phyloP scores from a whole-genome alignment of 495 filamentous ascomycete species.

The Achaetomiella virescens region DNA sequence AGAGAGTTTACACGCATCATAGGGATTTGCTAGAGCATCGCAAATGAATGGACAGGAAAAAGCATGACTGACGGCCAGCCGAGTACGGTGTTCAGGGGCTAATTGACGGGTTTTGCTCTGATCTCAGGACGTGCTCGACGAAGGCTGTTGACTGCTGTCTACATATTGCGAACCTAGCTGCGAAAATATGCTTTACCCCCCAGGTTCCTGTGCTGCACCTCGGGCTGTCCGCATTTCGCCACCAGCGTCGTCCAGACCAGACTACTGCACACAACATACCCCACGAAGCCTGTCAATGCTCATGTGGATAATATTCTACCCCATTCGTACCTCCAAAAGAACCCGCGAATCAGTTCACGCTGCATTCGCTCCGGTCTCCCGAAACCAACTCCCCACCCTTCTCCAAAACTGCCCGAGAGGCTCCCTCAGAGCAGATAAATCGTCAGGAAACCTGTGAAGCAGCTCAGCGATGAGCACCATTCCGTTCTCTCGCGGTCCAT shows the following conservation, averaged over 20 bases:
- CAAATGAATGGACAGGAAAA: constrained; percentile 36
- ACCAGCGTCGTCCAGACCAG: too few species aligned
- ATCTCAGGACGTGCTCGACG: not conserved
- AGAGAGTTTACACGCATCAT: constrained; percentile 31
- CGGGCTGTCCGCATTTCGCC: too few species aligned
- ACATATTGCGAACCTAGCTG: too few species aligned
- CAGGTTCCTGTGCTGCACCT: too few species aligned
- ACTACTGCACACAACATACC: too few species aligned
- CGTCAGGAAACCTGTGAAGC: constrained; percentile 41
- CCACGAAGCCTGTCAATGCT: too few species aligned
- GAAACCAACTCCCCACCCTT: constrained; percentile 31
- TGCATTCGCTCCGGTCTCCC: constrained; percentile 22
- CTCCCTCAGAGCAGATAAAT: constrained; percentile 30
- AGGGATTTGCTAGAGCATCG: constrained; percentile 34
- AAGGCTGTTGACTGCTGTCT: too few species aligned
- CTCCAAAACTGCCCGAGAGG: constrained; percentile 31
- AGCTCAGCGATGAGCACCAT: constrained; percentile 57
- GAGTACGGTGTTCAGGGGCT: constrained; percentile 13
- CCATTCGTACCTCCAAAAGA: too few species aligned
- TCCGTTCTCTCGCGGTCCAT: constrained; percentile 60
- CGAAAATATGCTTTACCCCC: too few species aligned
- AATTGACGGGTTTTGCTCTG: constrained; percentile 10
- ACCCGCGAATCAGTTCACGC: too few species aligned
- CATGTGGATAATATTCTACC: too few species aligned
- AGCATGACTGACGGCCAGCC: constrained; percentile 29